phyloP scores from a whole-genome alignment of 1,284 basidiomycete species.

The Malassezia restricta region DNA sequence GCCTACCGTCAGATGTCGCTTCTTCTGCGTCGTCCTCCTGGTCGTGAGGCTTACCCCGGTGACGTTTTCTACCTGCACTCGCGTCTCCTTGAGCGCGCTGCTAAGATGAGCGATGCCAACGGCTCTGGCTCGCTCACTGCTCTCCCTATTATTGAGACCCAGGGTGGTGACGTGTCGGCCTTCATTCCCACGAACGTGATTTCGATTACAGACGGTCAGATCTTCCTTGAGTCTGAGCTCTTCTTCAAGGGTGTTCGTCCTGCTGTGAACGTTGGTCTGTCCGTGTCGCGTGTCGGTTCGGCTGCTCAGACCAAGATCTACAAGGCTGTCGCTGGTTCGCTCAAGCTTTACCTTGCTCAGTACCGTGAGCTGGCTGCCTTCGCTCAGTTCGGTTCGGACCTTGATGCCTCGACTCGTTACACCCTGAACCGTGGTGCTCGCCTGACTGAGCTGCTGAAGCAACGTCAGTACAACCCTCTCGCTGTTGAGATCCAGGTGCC shows the following conservation, averaged over 20 bases:
- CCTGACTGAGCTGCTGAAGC: constrained; percentile 95
- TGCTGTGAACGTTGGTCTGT: constrained; percentile 99
- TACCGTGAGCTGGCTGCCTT: constrained; percentile 99
- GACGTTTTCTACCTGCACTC: constrained; percentile 99
- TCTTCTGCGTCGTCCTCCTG: constrained; percentile 95
- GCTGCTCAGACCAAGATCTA: constrained; percentile 79
- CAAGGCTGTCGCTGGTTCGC: constrained; percentile 98
- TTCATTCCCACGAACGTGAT: constrained; percentile 50
- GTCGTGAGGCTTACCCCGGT: constrained; percentile 99
- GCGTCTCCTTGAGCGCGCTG: constrained; percentile 96
- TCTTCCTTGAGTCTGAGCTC: constrained; percentile 51
- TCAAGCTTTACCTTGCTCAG: constrained; percentile 98
- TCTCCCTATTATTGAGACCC: constrained; percentile 97
- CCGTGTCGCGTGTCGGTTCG: constrained; percentile 98
- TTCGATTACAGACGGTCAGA: constrained; percentile 45
- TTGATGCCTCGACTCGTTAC: constrained; percentile 80
- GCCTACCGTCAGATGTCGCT: constrained; percentile 99
- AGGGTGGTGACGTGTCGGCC: constrained; percentile 98
- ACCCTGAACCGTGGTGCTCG: constrained; percentile 90
- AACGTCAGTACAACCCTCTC: constrained; percentile 68
- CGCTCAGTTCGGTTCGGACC: constrained; percentile 98
- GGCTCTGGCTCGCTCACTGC: constrained; percentile 97
- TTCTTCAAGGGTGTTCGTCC: constrained; percentile 99
- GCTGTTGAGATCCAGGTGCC: constrained; percentile 92
- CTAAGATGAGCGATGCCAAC: constrained; percentile 98